Evolutionary conservation across 768 basidiomycete genomes (phyloP).

Genomic region (Collybia sordida): DNA sequence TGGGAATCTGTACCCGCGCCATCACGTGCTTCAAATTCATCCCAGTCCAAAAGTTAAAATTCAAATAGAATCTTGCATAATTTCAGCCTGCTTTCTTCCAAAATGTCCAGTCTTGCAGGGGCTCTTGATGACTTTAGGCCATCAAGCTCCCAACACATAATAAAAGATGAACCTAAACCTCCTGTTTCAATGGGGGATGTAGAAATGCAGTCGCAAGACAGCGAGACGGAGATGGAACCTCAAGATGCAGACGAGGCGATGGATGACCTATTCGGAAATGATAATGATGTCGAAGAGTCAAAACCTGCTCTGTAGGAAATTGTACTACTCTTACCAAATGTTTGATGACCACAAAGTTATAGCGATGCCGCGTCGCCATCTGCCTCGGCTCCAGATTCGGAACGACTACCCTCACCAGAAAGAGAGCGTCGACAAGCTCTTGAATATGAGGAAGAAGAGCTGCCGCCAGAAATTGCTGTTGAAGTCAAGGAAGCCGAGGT

Average conservation of each 20-base stretch:
- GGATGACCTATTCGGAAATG: constrained; percentile 81
- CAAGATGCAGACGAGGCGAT: constrained; percentile 43
- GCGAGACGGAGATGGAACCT: constrained; percentile 13
- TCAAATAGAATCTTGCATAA: background rate
- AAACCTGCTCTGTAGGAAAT: constrained; percentile 51
- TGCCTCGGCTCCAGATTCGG: constrained; percentile 59
- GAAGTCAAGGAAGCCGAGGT: constrained; percentile 70
- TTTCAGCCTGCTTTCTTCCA: background rate
- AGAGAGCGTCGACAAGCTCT: constrained; percentile 64
- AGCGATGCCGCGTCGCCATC: constrained; percentile 42
- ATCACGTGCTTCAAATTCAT: background rate
- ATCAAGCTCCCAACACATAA: constrained; percentile 2
- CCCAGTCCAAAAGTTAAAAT: background rate
- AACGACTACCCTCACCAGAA: constrained; percentile 61
- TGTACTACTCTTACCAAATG: background rate
- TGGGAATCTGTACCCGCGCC: constrained; percentile 1
- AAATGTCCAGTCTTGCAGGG: constrained; percentile 62
- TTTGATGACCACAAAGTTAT: constrained; percentile 1
- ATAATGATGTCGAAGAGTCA: constrained; percentile 49
- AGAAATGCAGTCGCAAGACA: constrained; percentile 35
- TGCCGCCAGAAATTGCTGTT: constrained; percentile 51
- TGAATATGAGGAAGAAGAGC: constrained; percentile 82
- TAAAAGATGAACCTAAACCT: constrained; percentile 10
- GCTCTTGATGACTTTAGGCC: constrained; percentile 43
- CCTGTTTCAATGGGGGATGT: constrained; percentile 30